Evolutionary conservation across 2,329 filamentous ascomycete species (phyloP), one percentile per base, ranked within the genome.

Genomic region (Calonectria fujianensis): DNA sequence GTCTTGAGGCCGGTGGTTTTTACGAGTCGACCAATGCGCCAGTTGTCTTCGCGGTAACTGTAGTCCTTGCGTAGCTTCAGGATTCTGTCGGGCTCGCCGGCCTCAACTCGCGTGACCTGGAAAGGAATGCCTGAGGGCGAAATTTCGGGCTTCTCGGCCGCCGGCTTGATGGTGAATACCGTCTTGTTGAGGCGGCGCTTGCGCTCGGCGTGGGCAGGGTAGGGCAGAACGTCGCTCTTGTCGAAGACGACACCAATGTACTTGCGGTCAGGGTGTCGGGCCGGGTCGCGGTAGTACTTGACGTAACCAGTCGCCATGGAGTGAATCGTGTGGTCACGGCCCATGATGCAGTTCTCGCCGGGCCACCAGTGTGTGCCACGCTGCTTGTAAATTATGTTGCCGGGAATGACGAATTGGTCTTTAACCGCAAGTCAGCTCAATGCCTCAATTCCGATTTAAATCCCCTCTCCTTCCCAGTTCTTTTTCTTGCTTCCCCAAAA

Each of bases 351-450:
- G 87, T 99, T 98, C 85, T 98, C 97, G 82, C 97, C 97, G 1
- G 97, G 94, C 85, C 94, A 96, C 97, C 97, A 99, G 82, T 93
- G 91, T 5, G 97, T 97, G 81, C 97, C 97, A 82, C 96, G 94
- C 86, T 99, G 97, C 84, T 95, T 96, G 91, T 97, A 99, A 87
- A 99, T 94, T 86, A 99, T 99, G 88, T 98, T 98, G 70, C 97
- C 97, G 6, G 96, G 94, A 73, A 98, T 94, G 45, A 99, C 97
- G 85, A 94, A 98, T 88, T 98, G 94, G 84, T 96, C 94, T 96
- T 82, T 54, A 20, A 63, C 54, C 59, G 31, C 41, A 48, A 57
- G 76, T 81, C 73, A 80, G 18, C 48, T 39, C 31, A 37, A 37
- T 50, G 35, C 45, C 45, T 37, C 66, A 50, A 20, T 41, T n/a